phyloP scores from a whole-genome alignment of 305 asterid genomes.

The Solanum hybrid region DNA sequence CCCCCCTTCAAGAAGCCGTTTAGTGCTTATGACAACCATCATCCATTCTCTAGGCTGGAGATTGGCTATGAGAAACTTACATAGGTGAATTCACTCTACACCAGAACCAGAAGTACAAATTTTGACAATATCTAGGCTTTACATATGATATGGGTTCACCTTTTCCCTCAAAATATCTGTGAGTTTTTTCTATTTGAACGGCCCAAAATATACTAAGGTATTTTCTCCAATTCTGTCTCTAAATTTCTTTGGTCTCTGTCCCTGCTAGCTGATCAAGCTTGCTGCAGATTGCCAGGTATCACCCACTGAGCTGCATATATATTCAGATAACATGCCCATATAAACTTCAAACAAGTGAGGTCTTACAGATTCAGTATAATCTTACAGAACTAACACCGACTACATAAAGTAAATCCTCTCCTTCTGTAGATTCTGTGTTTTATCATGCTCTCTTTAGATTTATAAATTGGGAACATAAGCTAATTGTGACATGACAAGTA shows the following conservation, averaged over 20 bases:
- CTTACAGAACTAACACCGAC: not conserved
- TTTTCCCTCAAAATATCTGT: not conserved
- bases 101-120: not conserved
- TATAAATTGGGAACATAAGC: not conserved
- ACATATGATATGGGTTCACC: not conserved
- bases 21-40: not conserved
- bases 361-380: not conserved
- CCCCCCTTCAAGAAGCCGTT: not conserved
- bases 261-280: not conserved
- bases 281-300: not conserved
- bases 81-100: not conserved
- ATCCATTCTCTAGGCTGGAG: not conserved
- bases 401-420: not conserved
- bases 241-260: not conserved
- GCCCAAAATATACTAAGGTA: not conserved
- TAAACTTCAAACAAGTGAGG: not conserved
- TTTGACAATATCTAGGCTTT: not conserved
- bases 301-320: not conserved
- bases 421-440: not conserved
- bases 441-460: not conserved
- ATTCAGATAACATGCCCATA: not conserved
- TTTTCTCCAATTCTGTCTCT: not conserved
- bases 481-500: not conserved
- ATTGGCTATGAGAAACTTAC: not conserved
- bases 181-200: not conserved